Evolutionary conservation across 106 monocot genomes (phyloP).

Genomic region (Platanthera guangdongensis): DNA sequence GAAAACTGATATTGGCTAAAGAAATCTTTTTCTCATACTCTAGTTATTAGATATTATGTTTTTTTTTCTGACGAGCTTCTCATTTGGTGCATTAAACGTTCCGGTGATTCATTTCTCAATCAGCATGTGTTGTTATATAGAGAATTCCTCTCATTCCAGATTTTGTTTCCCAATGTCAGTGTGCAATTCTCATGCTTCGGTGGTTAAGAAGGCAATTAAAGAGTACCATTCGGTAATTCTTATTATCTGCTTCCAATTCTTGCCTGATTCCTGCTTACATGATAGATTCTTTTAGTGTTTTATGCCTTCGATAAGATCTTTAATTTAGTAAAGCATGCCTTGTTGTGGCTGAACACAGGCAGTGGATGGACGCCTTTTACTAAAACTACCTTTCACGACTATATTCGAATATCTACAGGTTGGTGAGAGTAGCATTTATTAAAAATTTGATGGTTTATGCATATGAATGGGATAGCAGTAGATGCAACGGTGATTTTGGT

Average conservation of each 20-base stretch:
- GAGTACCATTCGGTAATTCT: constrained; percentile 58
- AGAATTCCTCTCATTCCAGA: background rate
- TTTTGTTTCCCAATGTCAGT: constrained; percentile 30
- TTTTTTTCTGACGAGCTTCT: background rate
- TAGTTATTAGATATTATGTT: background rate
- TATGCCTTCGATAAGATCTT: background rate
- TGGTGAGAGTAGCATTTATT: background rate
- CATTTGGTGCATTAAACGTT: background rate
- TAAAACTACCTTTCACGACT: constrained; percentile 87
- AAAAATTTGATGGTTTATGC: background rate
- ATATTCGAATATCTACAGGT: constrained; percentile 99
- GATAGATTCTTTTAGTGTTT: background rate
- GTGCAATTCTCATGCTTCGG: constrained; percentile 36
- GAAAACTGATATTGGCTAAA: background rate
- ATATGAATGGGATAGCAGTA: background rate
- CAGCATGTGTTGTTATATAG: background rate
- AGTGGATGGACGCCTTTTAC: constrained; percentile 49
- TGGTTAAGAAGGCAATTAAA: constrained; percentile 61
- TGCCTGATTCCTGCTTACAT: background rate
- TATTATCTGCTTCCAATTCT: background rate
- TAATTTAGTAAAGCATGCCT: background rate
- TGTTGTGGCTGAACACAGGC: constrained; percentile 44
- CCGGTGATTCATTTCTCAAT: background rate
- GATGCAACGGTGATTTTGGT: background rate
- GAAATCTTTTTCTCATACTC: background rate